These are phyloP conservation scores for Endothia cerciana DNA, from an alignment of 2,329 filamentous ascomycete species.

Conservation along the genomic window DNA sequence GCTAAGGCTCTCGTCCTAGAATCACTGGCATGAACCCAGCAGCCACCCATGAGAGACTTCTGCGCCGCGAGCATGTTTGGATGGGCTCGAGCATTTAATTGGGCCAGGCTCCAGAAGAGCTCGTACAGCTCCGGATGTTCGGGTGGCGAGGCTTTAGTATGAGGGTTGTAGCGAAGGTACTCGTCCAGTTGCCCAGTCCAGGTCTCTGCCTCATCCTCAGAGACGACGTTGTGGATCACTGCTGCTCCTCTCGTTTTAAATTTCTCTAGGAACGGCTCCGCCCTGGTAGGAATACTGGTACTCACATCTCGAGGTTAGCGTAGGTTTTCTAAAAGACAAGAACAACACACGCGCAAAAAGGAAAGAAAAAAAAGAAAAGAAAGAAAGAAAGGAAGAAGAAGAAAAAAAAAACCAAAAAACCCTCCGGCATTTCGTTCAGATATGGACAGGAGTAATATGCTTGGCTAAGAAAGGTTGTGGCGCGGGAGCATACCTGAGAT, in stretches of 20 bases:
- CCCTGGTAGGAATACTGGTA: background rate
- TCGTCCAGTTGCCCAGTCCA: conserved; percentile 56
- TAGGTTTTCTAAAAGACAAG: background rate
- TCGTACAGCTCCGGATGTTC: conserved; percentile 41
- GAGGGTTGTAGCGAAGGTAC: conserved; percentile 57
- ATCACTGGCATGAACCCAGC: conserved; percentile 56
- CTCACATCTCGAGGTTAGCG: background rate
- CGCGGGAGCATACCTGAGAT: conserved; percentile 36
- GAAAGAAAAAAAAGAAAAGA: too few relatives aligned
- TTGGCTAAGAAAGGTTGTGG: background rate
- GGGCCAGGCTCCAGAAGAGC: conserved; percentile 46
- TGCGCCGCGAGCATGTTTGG: conserved; percentile 45
- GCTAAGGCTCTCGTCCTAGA: conserved; percentile 46
- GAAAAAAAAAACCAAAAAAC: too few relatives aligned
- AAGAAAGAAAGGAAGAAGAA: too few relatives aligned
- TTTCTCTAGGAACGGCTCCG: conserved; percentile 34
- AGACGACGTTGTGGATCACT: conserved; percentile 40
- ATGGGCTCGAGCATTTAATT: conserved; percentile 45
- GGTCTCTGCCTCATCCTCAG: conserved; percentile 35
- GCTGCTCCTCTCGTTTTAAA: conserved; percentile 40
- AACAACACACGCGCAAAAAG: too few relatives aligned
- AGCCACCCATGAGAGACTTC: conserved; percentile 51
- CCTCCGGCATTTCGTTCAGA: background rate
- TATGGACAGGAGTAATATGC: background rate
- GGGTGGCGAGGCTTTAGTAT: conserved; percentile 37